phyloP scores from a whole-genome alignment of 352 stramenopile species.

The Phytophthora idaei region DNA sequence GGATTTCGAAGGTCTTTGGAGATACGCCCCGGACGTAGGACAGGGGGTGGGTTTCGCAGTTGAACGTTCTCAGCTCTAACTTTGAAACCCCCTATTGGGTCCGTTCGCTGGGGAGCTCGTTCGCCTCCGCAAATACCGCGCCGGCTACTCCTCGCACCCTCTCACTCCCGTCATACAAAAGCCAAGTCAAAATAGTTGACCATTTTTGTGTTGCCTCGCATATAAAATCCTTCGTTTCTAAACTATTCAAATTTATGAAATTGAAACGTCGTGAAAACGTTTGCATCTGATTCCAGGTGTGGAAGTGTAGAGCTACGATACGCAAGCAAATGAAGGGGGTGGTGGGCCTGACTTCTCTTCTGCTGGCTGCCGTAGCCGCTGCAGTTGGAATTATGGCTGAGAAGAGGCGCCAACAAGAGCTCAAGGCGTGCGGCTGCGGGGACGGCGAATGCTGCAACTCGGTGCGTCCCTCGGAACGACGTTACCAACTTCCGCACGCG shows the following conservation, averaged over 20 bases:
- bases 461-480: slow-evolving; percentile 54
- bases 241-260: slow-evolving; percentile 15
- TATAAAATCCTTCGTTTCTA: too few relatives aligned
- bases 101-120: too few relatives aligned
- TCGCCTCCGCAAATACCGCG: too few relatives aligned
- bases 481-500: slow-evolving; percentile 73
- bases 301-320: slow-evolving; percentile 13
- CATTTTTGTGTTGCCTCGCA: too few relatives aligned
- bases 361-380: slow-evolving; percentile 27
- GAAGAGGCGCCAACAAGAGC: slow-evolving; percentile 32
- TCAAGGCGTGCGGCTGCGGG: slow-evolving; percentile 55
- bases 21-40: too few relatives aligned
- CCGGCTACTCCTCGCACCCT: too few relatives aligned
- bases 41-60: too few relatives aligned
- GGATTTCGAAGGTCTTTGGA: too few relatives aligned
- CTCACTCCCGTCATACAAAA: too few relatives aligned
- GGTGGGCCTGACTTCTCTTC: slow-evolving; percentile 31
- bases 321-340: slow-evolving; percentile 35
- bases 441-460: slow-evolving; percentile 85
- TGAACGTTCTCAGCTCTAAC: too few relatives aligned
- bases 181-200: too few relatives aligned
- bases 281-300: slow-evolving; percentile 25
- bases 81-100: too few relatives aligned
- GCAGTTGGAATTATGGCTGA: slow-evolving; percentile 38
- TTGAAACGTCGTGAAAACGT: slow-evolving; percentile 8